A percentile compares a stretch with the other conserved stretches of the same genome.
Evolutionary conservation across 2,329 filamentous ascomycete species (phyloP).

Genomic region (Fusarium acutatum): DNA sequence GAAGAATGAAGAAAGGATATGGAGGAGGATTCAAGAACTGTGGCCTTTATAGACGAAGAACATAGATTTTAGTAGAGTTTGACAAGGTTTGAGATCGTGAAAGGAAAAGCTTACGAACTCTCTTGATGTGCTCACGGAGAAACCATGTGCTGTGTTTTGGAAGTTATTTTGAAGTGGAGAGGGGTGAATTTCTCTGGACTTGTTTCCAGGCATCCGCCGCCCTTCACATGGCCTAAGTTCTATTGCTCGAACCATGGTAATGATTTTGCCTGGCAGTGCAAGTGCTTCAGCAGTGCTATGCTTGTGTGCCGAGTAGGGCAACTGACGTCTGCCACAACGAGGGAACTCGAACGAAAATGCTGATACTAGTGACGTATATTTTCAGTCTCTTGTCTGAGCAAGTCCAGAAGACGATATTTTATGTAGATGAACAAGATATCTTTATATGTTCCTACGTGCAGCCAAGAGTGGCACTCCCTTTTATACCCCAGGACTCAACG

Average conservation of each 20-base stretch:
- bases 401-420: not conserved
- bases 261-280: not conserved
- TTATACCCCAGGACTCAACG: constrained; percentile 7
- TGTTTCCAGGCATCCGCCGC: not conserved
- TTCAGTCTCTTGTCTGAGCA: too few relatives aligned
- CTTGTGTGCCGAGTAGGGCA: not conserved
- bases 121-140: not conserved
- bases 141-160: not conserved
- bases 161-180: not conserved
- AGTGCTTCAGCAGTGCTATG: not conserved
- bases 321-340: not conserved
- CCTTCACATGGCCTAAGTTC: not conserved
- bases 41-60: not conserved
- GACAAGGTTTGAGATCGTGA: not conserved
- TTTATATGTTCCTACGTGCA: not conserved
- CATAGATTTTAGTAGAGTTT: not conserved
- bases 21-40: too few relatives aligned
- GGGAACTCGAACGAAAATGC: not conserved
- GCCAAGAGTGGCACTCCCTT: not conserved
- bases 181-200: not conserved
- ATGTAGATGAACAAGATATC: not conserved
- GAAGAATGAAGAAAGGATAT: not conserved
- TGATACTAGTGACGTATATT: not conserved
- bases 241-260: not conserved
- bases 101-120: constrained; percentile 10